phyloP scores from a whole-genome alignment of 2,329 filamentous ascomycete genomes.

The Emydomyces testavorans region DNA sequence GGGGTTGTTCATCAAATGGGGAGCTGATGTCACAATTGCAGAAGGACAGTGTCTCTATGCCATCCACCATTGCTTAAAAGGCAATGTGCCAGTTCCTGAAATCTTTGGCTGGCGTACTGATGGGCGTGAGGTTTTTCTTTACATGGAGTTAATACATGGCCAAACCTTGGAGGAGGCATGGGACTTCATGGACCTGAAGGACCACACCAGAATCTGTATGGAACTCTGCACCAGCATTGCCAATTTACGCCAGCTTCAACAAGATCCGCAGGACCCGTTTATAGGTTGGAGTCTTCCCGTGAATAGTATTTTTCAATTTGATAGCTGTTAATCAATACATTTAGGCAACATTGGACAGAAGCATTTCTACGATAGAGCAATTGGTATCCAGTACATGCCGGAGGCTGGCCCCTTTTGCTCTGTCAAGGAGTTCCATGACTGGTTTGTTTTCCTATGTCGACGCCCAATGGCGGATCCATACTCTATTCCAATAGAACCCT shows the following conservation, averaged over 20 bases:
- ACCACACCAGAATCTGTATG: slow-evolving; percentile 16
- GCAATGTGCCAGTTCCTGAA: slow-evolving; percentile 27
- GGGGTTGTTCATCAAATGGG: slow-evolving; percentile 21
- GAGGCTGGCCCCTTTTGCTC: slow-evolving; percentile 23
- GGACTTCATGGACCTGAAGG: slow-evolving; percentile 12
- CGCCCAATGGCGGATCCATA: slow-evolving; percentile 21
- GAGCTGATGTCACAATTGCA: slow-evolving; percentile 15
- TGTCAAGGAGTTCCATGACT: slow-evolving; percentile 26
- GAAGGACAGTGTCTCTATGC: slow-evolving; percentile 21
- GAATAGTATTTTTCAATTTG: neutral
- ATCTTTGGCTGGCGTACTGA: slow-evolving; percentile 27
- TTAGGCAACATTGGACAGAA: slow-evolving; percentile 17
- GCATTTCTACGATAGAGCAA: slow-evolving; percentile 20
- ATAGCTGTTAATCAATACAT: neutral
- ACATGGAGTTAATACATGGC: slow-evolving; percentile 25
- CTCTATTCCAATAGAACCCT: slow-evolving; percentile 23
- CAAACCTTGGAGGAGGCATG: slow-evolving; percentile 21
- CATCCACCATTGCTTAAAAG: slow-evolving; percentile 16
- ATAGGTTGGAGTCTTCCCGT: slow-evolving; percentile 16
- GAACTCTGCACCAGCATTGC: slow-evolving; percentile 16
- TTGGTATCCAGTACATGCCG: slow-evolving; percentile 15
- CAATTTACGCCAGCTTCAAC: slow-evolving; percentile 17
- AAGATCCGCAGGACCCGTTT: slow-evolving; percentile 17
- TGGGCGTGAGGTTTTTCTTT: slow-evolving; percentile 22
- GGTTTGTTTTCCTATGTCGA: slow-evolving; percentile 22